Conservation (phyloP, 345 rosid species). For the Camelina neglecta region DNA sequence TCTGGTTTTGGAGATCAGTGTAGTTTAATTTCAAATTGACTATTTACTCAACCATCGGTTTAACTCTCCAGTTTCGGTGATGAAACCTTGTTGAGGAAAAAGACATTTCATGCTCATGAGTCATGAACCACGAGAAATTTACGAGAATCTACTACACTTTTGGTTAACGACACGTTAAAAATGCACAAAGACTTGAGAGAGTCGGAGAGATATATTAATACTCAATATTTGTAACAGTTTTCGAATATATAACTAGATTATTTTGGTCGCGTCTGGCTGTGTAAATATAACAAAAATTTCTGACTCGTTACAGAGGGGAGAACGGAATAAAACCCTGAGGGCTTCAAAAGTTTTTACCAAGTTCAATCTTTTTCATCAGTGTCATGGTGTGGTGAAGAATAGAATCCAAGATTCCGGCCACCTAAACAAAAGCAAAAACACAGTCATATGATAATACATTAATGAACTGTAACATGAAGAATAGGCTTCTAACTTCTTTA, state of each 20-base stretch:
- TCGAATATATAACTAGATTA: constrained; percentile 13
- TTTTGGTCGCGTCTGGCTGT: constrained; percentile 11
- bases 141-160: too few species aligned
- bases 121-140: too few species aligned
- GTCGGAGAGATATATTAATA: too few species aligned
- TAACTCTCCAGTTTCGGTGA: too few species aligned
- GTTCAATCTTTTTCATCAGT: constrained; percentile 86
- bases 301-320: constrained; percentile 19
- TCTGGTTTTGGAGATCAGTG: too few species aligned
- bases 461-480: background rate
- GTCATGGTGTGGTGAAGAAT: constrained; percentile 79
- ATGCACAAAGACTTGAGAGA: too few species aligned
- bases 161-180: too few species aligned
- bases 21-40: too few species aligned
- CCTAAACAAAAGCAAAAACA: constrained; percentile 56
- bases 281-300: constrained; percentile 21
- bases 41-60: too few species aligned
- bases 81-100: too few species aligned
- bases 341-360: constrained; percentile 88
- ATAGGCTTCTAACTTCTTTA: constrained; percentile 33
- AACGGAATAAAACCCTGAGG: constrained; percentile 12
- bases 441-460: background rate
- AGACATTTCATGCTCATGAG: too few species aligned
- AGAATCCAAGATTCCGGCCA: constrained; percentile 95
- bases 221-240: background rate